Percentiles rank a stretch among this genome's conserved stretches.
Conservation (phyloP, 345 rosid genomes). For the Anacardium occidentale region DNA sequence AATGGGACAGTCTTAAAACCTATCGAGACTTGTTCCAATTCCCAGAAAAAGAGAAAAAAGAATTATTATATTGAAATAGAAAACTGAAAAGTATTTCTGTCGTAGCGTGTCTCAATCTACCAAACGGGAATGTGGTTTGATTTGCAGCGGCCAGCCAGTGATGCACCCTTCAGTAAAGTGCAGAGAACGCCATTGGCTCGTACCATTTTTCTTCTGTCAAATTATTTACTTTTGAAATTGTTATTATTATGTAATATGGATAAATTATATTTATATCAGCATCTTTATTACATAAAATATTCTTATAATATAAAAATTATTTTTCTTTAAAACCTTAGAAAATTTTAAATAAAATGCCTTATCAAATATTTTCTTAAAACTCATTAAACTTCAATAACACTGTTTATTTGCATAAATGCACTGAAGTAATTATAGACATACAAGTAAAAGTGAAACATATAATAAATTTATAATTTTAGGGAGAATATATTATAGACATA, state of each 20-base stretch:
- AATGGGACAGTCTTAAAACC: conserved; percentile 13
- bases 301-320: too few relatives aligned
- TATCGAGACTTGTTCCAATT: conserved; percentile 17
- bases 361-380: too few relatives aligned
- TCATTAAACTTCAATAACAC: too few relatives aligned
- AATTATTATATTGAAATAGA: neutral
- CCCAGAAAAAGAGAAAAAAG: neutral
- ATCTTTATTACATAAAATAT: too few relatives aligned
- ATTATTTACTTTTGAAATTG: neutral
- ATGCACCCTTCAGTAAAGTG: conserved; percentile 21
- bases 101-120: neutral
- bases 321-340: too few relatives aligned
- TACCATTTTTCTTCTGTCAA: conserved; percentile 19
- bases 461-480: neutral
- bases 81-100: neutral
- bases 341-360: too few relatives aligned
- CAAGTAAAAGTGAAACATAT: neutral
- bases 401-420: too few relatives aligned
- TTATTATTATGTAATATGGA: too few relatives aligned
- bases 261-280: too few relatives aligned
- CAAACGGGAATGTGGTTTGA: conserved; percentile 15
- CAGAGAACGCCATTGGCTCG: conserved; percentile 34
- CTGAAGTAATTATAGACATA: too few relatives aligned
- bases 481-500: too few relatives aligned
- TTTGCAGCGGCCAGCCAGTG: conserved; percentile 17